A percentile compares a stretch with the other conserved stretches of the same genome.
These are phyloP conservation scores for Polysphondylium violaceum DNA, from an alignment of 78 protist species.

Conservation along the genomic window DNA sequence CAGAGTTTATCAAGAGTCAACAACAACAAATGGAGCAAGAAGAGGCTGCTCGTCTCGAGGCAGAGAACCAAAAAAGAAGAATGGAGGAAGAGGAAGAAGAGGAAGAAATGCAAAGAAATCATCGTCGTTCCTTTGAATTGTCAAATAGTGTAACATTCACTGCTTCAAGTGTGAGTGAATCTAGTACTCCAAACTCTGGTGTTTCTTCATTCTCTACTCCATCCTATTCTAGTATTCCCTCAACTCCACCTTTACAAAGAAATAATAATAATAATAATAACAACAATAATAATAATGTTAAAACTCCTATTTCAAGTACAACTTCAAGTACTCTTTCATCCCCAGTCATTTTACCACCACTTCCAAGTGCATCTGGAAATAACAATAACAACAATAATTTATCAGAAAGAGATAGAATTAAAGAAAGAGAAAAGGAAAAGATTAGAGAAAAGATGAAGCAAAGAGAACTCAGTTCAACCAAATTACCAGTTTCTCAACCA, in stretches of 20 bases:
- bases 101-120: conserved; percentile 55
- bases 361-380: neutral
- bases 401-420: conserved; percentile 65
- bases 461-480: conserved; percentile 41
- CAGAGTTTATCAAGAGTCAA: conserved; percentile 14
- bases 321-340: neutral
- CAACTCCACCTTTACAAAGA: neutral
- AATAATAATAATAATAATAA: neutral
- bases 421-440: conserved; percentile 78
- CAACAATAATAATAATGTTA: neutral
- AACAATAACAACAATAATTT: neutral
- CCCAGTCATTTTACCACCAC: conserved; percentile 8
- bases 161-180: neutral
- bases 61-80: conserved; percentile 30
- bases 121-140: conserved; percentile 25
- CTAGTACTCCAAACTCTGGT: neutral
- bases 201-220: too few relatives aligned
- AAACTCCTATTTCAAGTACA: neutral
- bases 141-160: conserved; percentile 26
- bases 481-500: neutral
- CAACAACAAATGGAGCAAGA: neutral
- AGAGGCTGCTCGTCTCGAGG: conserved; percentile 41
- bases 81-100: conserved; percentile 71
- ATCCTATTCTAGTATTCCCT: neutral
- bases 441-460: conserved; percentile 61